These are phyloP conservation scores for Mycocentrospora acerina DNA, from an alignment of 2,329 filamentous ascomycete species.

Conservation along the genomic window DNA sequence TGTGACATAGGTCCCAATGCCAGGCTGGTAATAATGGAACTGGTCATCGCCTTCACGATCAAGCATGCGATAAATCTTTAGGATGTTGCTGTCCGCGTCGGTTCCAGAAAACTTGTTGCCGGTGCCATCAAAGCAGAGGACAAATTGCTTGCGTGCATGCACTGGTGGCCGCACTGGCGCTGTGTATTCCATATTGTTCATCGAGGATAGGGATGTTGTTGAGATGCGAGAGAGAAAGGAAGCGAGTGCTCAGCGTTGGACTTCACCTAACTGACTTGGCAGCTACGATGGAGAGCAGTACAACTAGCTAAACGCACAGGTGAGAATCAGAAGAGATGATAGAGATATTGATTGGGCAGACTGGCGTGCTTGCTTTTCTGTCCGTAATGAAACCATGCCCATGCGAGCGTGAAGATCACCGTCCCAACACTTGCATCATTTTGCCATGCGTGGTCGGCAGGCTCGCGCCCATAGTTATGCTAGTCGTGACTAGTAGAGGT, in stretches of 20 bases:
- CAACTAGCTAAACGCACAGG: too few relatives aligned
- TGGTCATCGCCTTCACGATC: slow-evolving; percentile 64
- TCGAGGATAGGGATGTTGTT: slow-evolving; percentile 6
- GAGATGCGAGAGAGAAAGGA: slow-evolving; percentile 5
- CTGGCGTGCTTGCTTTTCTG: too few relatives aligned
- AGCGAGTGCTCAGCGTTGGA: slow-evolving; percentile 5
- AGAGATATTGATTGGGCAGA: too few relatives aligned
- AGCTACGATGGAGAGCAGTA: too few relatives aligned
- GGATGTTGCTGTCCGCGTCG: slow-evolving; percentile 49
- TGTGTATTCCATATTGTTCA: slow-evolving; percentile 16
- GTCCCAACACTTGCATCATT: too few relatives aligned
- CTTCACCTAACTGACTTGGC: too few relatives aligned
- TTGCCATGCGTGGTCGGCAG: too few relatives aligned
- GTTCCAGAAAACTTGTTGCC: slow-evolving; percentile 47
- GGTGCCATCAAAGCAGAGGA: slow-evolving; percentile 49
- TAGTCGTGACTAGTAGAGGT: too few relatives aligned
- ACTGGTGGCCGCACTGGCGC: slow-evolving; percentile 9
- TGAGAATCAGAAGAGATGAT: too few relatives aligned
- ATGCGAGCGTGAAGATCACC: too few relatives aligned
- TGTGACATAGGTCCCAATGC: slow-evolving; percentile 72
- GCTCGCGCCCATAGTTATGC: too few relatives aligned
- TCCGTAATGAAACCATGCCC: too few relatives aligned
- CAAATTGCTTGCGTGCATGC: slow-evolving; percentile 59
- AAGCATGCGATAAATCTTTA: slow-evolving; percentile 71
- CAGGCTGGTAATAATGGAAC: slow-evolving; percentile 47